Base-by-base conservation (phyloP, 2,329 filamentous ascomycete species). In the Neonectria ditissima region DNA sequence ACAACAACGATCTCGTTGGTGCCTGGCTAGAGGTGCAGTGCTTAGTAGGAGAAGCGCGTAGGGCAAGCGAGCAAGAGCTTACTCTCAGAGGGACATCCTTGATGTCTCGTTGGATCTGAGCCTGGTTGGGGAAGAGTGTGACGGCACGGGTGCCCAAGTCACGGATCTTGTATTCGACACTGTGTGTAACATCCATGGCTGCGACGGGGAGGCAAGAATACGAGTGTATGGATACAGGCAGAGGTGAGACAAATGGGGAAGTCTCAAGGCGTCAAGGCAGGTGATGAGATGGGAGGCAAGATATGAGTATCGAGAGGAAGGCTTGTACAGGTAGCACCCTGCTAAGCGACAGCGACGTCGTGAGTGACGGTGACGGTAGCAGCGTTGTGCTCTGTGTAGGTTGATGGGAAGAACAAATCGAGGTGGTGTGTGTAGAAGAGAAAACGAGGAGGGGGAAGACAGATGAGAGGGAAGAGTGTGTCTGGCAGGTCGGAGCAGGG, bases 61-160 rank as follows among this genome's bases (percentile, higher is more conserved):
- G 14, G 22, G 9, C 24, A n/a, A 7, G 16, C 14, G 14, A 14
- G 16, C 9, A 4, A 45, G 24, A 20, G 37, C 66, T 47, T 61
- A 76, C 75, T 62, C 74, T 73, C 37, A 78, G 70, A 43, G 66
- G 59, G 16, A 90, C 78, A 66, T 85, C 78, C 61, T 83, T 84
- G 72, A 91, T 83, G 56, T 90, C 86, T 26, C 89, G 83, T 13
- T 86, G 81, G 30, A 91, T 76, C 51, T 89, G 88, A 1, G 89
- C 89, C 65, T 85, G 80, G 2, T 81, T 80, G 0, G 89, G 89
- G 63, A 89, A 91, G 43, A 92, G 81, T 0, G 85, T 88, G 16
- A 92, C 88, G 0, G 84, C 85, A 53, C 86, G 85, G 34, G 89
- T 91, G 9, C 79, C 72, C 30, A 91, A 78, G 52, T 89, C 83